Base-by-base conservation (phyloP, 805 yeast species). In the Wickerhamomyces strasburgensis region DNA sequence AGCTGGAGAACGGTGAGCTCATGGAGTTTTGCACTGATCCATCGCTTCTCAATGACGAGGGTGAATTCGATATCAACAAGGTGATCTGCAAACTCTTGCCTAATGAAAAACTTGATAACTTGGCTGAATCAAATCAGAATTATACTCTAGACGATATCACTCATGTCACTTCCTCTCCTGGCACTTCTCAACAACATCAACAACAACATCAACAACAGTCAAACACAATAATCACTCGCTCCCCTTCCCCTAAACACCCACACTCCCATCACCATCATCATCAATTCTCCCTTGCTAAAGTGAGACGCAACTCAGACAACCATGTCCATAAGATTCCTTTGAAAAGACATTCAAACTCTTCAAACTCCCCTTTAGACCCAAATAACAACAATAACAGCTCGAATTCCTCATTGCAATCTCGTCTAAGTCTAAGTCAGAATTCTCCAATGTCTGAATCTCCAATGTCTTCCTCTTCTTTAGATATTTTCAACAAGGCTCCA, bases 21-120 rank as follows among this genome's bases (percentile, higher is more conserved):
- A 18, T 41, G 14, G 13, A 32, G 6, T 53, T 53, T 35, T 46
- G 51, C 14, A 19, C 42, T 3, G 44, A 49, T 29, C 47, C 47
- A 8, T 33, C 28, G 6, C 32, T 53, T 7, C 39, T 39, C 10
- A 47, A 53, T 33, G 31, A 27, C 1, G 44, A 48, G 4, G 57
- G 51, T 7, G 44, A 46, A 11, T 50, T 53, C 34, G 58, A 53
- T 25, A 48, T 53, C 28, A 53, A 53, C 35, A 47, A 50, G 32
- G 56, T 53, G 13, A 50, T 53, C 27, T 44, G 47, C 13, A 36
- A 37, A 11, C 31, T 53, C 9, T 25, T 52, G 5, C 47, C 56
- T 1, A 28, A 38, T 5, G 53, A 52, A n/a, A 51, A 50, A 23
- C 30, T 53, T 2, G 46, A 48, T 13, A 53, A 53, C 33, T 19